phyloP scores from a whole-genome alignment of 495 filamentous ascomycete species.

The Tricharina praecox region DNA sequence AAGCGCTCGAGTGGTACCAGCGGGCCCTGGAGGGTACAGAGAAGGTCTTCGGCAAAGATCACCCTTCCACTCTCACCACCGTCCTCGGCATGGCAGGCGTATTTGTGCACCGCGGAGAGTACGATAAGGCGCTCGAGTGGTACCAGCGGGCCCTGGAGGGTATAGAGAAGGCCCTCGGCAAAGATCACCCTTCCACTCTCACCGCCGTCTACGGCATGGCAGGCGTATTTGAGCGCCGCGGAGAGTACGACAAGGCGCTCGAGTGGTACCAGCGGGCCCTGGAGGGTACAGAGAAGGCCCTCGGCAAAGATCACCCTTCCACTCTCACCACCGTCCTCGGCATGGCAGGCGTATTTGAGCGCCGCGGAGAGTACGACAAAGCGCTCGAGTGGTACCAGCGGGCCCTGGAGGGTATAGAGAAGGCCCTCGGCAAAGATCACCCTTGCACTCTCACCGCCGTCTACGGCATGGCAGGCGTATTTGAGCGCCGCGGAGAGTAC shows the following conservation, averaged over 20 bases:
- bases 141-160: slow-evolving; percentile 20
- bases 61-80: slow-evolving; percentile 1
- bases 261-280: too few relatives aligned
- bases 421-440: too few relatives aligned
- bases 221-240: slow-evolving; percentile 1
- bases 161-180: slow-evolving; percentile 18
- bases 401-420: too few relatives aligned
- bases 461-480: too few relatives aligned
- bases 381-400: too few relatives aligned
- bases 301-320: too few relatives aligned
- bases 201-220: slow-evolving; percentile 8
- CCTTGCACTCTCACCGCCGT: too few relatives aligned
- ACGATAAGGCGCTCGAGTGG: slow-evolving; percentile 20
- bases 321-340: too few relatives aligned
- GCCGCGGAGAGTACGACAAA: too few relatives aligned
- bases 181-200: slow-evolving; percentile 21
- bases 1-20: slow-evolving; percentile 15
- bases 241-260: slow-evolving; percentile 6
- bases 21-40: slow-evolving; percentile 7
- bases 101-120: slow-evolving; percentile 5
- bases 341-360: too few relatives aligned
- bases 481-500: too few relatives aligned
- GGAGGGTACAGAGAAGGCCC: too few relatives aligned
- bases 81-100: slow-evolving; percentile 1
- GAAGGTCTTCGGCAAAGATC: slow-evolving; percentile 8